Percentiles rank a stretch among this genome's conserved stretches.
Evolutionary conservation across 768 basidiomycete genomes (phyloP).

Genomic region (Suillus spraguei): DNA sequence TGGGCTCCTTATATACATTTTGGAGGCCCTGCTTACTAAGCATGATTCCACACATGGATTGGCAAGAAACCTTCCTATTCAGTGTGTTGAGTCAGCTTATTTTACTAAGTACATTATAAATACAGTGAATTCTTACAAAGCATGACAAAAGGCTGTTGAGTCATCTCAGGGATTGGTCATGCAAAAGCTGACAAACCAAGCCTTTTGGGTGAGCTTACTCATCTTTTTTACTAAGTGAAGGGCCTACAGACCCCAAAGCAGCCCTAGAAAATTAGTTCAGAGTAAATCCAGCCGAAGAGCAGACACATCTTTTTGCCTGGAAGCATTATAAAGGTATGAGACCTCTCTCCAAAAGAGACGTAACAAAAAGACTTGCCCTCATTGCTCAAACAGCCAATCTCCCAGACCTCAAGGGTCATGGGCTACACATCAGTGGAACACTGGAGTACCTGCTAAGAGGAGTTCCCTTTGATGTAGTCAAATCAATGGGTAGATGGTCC

Average conservation of each 20-base stretch:
- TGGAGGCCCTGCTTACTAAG: no score
- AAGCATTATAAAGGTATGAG: conserved; percentile 8
- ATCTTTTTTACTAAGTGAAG: no score
- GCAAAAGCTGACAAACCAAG: no score
- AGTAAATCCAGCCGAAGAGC: background rate
- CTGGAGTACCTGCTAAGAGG: conserved; percentile 31
- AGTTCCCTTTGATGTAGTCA: conserved; percentile 34
- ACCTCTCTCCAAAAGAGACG: conserved; percentile 30
- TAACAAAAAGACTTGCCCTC: conserved; percentile 13
- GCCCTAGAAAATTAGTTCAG: conserved; percentile 30
- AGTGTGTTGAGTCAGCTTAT: no score
- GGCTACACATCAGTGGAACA: conserved; percentile 31
- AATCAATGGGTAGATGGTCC: conserved; percentile 36
- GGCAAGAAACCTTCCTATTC: no score
- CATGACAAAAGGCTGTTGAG: no score
- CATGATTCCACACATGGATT: no score
- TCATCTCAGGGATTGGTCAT: no score
- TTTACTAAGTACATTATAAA: no score
- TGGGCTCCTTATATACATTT: no score
- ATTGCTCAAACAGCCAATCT: background rate
- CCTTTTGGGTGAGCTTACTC: no score
- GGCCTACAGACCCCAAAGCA: conserved; percentile 24
- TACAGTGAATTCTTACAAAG: no score
- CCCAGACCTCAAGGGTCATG: conserved; percentile 25
- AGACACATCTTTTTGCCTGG: conserved; percentile 34